These are phyloP conservation scores for Citrus cavaleriei DNA, from an alignment of 345 rosid genomes.

Conservation along the genomic window DNA sequence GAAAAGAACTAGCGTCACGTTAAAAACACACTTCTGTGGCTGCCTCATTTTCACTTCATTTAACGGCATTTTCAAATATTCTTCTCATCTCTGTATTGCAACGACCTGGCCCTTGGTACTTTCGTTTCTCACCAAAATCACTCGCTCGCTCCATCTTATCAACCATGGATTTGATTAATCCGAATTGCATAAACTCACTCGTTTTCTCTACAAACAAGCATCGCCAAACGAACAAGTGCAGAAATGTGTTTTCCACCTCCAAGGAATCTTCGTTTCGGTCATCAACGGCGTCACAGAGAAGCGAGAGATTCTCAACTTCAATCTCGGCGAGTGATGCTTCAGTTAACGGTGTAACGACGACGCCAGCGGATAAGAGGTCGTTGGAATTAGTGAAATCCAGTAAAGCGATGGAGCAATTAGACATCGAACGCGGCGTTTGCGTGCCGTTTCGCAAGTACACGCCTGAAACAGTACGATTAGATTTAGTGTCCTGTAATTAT, in stretches of 20 bases:
- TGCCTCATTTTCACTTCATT: background rate
- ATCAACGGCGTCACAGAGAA: background rate
- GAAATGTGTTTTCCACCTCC: background rate
- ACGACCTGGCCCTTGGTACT: too few species aligned
- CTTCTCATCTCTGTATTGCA: background rate
- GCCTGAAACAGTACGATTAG: slow-evolving; percentile 75
- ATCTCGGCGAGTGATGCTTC: background rate
- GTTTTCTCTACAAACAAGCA: background rate
- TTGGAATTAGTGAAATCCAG: slow-evolving; percentile 34
- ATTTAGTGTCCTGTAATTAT: background rate
- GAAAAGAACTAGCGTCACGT: too few species aligned
- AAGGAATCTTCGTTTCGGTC: background rate
- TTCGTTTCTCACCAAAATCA: background rate
- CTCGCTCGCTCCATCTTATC: background rate
- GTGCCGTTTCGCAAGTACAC: slow-evolving; percentile 95
- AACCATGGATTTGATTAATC: slow-evolving; percentile 1
- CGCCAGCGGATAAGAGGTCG: background rate
- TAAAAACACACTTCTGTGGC: background rate
- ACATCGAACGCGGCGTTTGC: slow-evolving; percentile 97
- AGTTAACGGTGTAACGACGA: background rate
- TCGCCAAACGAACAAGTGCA: background rate
- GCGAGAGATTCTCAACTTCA: background rate
- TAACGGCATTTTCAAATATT: background rate
- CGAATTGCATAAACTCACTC: slow-evolving; percentile 3
- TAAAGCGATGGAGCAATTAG: slow-evolving; percentile 78